Conservation (phyloP, 352 stramenopile genomes). For the Phytophthora hibernalis region DNA sequence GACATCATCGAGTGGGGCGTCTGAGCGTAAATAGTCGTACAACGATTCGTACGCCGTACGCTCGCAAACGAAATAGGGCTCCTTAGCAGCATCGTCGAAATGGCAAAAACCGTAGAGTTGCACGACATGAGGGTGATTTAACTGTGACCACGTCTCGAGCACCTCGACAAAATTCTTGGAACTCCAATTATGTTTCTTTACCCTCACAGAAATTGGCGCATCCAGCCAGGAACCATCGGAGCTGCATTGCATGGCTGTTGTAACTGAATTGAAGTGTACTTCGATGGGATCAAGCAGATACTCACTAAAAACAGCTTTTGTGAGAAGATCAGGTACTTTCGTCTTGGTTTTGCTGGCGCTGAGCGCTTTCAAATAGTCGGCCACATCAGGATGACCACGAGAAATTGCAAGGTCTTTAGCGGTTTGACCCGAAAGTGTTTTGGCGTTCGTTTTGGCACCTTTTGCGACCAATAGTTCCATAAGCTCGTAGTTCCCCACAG, state of each 20-base stretch:
- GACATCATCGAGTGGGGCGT: neutral
- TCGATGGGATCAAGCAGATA: constrained; percentile 12
- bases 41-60: neutral
- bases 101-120: constrained; percentile 33
- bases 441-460: neutral
- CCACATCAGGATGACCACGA: constrained; percentile 1
- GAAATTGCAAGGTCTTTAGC: neutral
- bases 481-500: too few relatives aligned
- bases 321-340: too few relatives aligned
- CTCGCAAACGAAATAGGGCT: constrained; percentile 33
- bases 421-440: constrained; percentile 9
- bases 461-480: constrained; percentile 8
- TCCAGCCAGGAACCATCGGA: constrained; percentile 12
- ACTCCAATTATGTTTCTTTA: neutral
- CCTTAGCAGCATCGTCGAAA: neutral
- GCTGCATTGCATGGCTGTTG: neutral
- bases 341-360: too few relatives aligned
- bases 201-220: constrained; percentile 6
- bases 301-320: neutral
- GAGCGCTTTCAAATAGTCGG: neutral
- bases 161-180: constrained; percentile 14
- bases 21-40: neutral
- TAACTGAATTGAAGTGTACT: constrained; percentile 8
- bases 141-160: constrained; percentile 16
- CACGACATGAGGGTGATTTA: constrained; percentile 36